Conservation (phyloP, 2,329 filamentous ascomycete genomes). For the Ilyonectria destructans region DNA sequence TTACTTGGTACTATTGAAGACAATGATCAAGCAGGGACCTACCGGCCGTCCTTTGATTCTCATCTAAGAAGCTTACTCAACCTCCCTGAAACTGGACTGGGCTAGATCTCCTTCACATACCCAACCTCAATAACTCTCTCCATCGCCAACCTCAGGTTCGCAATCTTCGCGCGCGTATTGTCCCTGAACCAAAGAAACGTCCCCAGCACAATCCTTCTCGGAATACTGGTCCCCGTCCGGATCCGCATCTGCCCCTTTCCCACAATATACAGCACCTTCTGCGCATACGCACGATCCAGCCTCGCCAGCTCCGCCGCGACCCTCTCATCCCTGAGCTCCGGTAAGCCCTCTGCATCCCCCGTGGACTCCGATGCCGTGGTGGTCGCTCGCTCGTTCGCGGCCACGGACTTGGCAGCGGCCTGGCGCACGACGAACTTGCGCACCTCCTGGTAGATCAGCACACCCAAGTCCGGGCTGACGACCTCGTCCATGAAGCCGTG, state of each 20-base stretch:
- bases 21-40: neutral
- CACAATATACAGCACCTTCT: slow-evolving; percentile 68
- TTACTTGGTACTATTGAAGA: too few relatives aligned
- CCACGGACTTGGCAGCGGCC: slow-evolving; percentile 9
- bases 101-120: slow-evolving; percentile 17
- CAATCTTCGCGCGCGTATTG: slow-evolving; percentile 76
- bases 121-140: slow-evolving; percentile 56
- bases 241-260: slow-evolving; percentile 72
- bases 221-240: slow-evolving; percentile 54
- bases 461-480: slow-evolving; percentile 68
- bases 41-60: neutral
- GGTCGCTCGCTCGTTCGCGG: slow-evolving; percentile 10
- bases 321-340: slow-evolving; percentile 65
- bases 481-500: slow-evolving; percentile 81
- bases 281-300: slow-evolving; percentile 56
- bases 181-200: slow-evolving; percentile 76
- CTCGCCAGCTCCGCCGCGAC: slow-evolving; percentile 32
- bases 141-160: slow-evolving; percentile 75
- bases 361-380: neutral
- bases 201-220: slow-evolving; percentile 63
- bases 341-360: slow-evolving; percentile 7
- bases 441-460: slow-evolving; percentile 10
- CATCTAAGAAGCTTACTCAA: neutral
- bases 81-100: neutral
- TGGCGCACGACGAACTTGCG: slow-evolving; percentile 17